Conservation (phyloP, 2,329 filamentous ascomycete genomes). For the Xylaria digitata region DNA sequence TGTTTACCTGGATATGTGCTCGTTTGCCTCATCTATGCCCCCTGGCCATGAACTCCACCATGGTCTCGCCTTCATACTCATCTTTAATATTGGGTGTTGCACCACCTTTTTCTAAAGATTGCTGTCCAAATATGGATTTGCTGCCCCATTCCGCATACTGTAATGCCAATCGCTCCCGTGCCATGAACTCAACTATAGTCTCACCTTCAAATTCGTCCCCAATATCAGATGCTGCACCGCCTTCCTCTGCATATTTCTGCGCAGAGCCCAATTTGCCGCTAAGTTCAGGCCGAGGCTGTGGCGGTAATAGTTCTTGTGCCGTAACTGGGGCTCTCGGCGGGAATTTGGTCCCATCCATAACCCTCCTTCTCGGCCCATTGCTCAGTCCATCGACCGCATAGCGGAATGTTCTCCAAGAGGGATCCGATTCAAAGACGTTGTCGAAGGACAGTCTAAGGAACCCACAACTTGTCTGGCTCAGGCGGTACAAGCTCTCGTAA, state of each 20-base stretch:
- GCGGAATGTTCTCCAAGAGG: constrained; percentile 34
- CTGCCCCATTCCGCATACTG: not conserved
- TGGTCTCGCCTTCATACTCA: constrained; percentile 26
- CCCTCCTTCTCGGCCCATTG: constrained; percentile 7
- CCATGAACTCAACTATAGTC: constrained; percentile 33
- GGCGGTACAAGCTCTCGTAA: constrained; percentile 34
- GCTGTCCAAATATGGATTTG: not conserved
- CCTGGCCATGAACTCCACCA: constrained; percentile 28
- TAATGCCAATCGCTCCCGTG: not conserved
- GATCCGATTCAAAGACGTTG: constrained; percentile 26
- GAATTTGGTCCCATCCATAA: not conserved
- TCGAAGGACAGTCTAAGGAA: constrained; percentile 40
- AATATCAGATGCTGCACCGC: not conserved
- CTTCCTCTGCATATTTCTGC: not conserved
- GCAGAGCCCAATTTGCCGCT: not conserved
- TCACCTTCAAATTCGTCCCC: constrained; percentile 14
- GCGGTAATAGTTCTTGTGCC: too few species aligned
- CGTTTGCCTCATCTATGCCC: too few species aligned
- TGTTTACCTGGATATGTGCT: too few species aligned
- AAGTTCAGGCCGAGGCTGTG: not conserved
- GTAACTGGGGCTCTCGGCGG: too few species aligned
- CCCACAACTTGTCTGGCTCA: constrained; percentile 31
- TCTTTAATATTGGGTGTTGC: not conserved
- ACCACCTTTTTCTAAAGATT: too few species aligned
- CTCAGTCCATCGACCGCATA: constrained; percentile 24